phyloP scores from a whole-genome alignment of 129 eudicot species.

The Lactuca sativa region DNA sequence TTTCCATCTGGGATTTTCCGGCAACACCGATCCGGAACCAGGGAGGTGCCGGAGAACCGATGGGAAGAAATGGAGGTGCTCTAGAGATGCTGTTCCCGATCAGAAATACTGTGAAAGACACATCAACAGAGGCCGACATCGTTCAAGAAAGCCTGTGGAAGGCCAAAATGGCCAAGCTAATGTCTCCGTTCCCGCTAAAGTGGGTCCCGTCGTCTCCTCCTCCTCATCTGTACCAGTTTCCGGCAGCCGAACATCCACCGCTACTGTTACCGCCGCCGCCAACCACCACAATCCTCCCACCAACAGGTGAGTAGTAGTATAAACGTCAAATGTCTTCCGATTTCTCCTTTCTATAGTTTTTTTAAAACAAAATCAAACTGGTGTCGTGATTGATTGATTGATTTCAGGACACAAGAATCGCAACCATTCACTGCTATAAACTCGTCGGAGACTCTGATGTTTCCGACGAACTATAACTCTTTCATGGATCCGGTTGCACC shows the following conservation, averaged over 20 bases:
- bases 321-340: background rate
- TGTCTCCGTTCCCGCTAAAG: slow-evolving; percentile 61
- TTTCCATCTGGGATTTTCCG: slow-evolving; percentile 83
- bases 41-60: slow-evolving; percentile 98
- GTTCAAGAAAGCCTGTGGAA: slow-evolving; percentile 99
- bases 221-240: slow-evolving; percentile 54
- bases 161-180: slow-evolving; percentile 84
- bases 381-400: slow-evolving; percentile 3
- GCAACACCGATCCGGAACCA: slow-evolving; percentile 86
- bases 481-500: slow-evolving; percentile 44
- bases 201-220: slow-evolving; percentile 49
- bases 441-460: slow-evolving; percentile 39
- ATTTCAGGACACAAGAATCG: slow-evolving; percentile 42
- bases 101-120: slow-evolving; percentile 97
- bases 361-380: background rate
- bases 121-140: slow-evolving; percentile 94
- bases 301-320: slow-evolving; percentile 36
- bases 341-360: background rate
- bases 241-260: slow-evolving; percentile 34
- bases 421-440: slow-evolving; percentile 30
- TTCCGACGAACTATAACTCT: slow-evolving; percentile 34
- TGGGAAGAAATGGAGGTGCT: slow-evolving; percentile 99
- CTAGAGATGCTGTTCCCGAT: slow-evolving; percentile 91
- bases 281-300: slow-evolving; percentile 31
- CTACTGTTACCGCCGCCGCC: slow-evolving; percentile 29